Conservation (phyloP, 768 basidiomycete species). For the Suillus alpinus region DNA sequence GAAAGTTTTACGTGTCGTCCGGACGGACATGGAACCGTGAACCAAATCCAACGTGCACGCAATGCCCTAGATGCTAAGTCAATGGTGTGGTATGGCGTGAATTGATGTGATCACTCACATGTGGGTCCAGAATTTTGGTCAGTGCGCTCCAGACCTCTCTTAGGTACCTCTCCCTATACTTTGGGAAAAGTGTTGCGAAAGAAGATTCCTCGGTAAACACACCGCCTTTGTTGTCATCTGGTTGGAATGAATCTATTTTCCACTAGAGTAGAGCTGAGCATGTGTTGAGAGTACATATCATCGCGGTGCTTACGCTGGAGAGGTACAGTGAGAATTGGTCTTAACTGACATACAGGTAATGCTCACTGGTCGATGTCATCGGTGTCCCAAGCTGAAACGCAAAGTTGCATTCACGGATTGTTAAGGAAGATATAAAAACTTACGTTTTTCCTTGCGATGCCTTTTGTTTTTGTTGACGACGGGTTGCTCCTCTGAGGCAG, state of each 20-base stretch:
- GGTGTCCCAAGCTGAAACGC: constrained; percentile 87
- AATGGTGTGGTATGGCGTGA: neutral
- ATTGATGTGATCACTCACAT: constrained; percentile 46
- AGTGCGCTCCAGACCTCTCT: constrained; percentile 94
- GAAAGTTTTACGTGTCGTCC: constrained; percentile 94
- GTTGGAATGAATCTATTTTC: constrained; percentile 81
- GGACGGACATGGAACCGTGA: constrained; percentile 96
- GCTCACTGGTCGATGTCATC: constrained; percentile 98
- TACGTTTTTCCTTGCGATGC: constrained; percentile 94
- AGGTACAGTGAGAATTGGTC: constrained; percentile 5
- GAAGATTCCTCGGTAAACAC: constrained; percentile 94
- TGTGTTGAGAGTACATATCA: neutral
- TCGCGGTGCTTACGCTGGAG: constrained; percentile 40
- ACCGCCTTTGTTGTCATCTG: constrained; percentile 74
- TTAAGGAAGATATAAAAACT: constrained; percentile 26
- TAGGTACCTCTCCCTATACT: constrained; percentile 96
- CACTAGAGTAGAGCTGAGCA: constrained; percentile 49
- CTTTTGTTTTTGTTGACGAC: constrained; percentile 80
- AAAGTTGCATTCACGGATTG: constrained; percentile 6
- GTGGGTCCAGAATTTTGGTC: constrained; percentile 75
- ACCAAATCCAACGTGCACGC: constrained; percentile 91
- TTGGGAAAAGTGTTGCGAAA: constrained; percentile 97
- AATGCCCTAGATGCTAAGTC: constrained; percentile 56
- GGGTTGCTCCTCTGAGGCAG: constrained; percentile 33
- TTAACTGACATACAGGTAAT: constrained; percentile 4